Evolutionary conservation across 495 filamentous ascomycete genomes (phyloP).

Genomic region (Penicillium paxilli): DNA sequence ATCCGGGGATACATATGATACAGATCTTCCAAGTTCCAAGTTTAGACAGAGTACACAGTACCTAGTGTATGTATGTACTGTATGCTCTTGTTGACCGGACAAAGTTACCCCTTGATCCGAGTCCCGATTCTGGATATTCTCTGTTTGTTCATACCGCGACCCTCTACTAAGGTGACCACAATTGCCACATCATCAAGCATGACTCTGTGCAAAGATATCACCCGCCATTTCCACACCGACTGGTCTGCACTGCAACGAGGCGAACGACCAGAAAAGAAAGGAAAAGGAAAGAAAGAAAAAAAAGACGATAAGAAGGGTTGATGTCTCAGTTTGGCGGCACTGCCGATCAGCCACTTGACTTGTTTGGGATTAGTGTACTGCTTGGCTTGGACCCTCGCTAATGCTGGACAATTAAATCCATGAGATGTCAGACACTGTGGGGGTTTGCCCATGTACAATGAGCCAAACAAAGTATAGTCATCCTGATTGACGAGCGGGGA

Average conservation of each 20-base stretch:
- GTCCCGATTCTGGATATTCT: too few species aligned
- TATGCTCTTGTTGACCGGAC: too few species aligned
- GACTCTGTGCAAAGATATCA: not conserved
- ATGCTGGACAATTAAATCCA: not conserved
- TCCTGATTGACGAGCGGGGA: not conserved
- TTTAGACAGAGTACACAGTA: too few species aligned
- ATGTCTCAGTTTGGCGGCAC: constrained; percentile 14
- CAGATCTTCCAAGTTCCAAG: not conserved
- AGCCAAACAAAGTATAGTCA: not conserved
- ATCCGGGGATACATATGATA: constrained; percentile 13
- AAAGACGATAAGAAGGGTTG: not conserved
- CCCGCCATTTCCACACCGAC: constrained; percentile 2
- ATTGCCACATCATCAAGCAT: not conserved
- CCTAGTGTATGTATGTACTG: too few species aligned
- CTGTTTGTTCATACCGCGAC: not conserved
- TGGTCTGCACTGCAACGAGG: constrained; percentile 4
- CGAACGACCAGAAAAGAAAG: not conserved
- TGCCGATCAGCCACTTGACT: constrained; percentile 16
- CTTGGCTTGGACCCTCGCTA: constrained; percentile 1
- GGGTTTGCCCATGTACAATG: not conserved
- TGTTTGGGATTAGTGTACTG: constrained; percentile 8
- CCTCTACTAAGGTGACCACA: not conserved
- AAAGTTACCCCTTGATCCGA: not conserved
- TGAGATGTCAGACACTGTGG: not conserved
- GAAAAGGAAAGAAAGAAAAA: not conserved